phyloP scores from a whole-genome alignment of 164 flowering plant species.

The Cinnamomum micranthum region DNA sequence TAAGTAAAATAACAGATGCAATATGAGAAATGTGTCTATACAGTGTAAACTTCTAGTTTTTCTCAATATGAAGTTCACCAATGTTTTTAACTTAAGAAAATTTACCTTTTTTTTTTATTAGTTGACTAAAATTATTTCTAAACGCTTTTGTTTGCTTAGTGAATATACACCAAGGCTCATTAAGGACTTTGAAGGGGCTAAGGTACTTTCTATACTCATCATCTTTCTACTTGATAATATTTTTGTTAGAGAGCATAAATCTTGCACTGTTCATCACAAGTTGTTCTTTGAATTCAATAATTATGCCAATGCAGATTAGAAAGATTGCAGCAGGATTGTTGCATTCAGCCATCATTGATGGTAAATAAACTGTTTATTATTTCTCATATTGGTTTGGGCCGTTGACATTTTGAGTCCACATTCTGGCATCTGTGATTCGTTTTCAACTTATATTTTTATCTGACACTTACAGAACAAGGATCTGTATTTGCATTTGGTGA shows the following conservation, averaged over 20 bases:
- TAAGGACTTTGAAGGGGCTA: conserved; percentile 66
- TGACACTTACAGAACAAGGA: conserved; percentile 62
- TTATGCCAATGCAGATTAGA: conserved; percentile 44
- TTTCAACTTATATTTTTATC: neutral
- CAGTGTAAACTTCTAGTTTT: neutral
- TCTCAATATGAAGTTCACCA: neutral
- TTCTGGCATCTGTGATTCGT: neutral
- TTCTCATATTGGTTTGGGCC: neutral
- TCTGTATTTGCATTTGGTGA: conserved; percentile 78
- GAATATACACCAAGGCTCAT: conserved; percentile 91
- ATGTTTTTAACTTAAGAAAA: neutral
- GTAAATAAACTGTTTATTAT: conserved; percentile 28
- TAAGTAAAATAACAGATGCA: neutral
- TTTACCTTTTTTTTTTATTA: neutral
- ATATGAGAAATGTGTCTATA: neutral
- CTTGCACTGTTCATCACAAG: neutral
- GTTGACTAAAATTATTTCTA: neutral
- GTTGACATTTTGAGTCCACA: neutral
- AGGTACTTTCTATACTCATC: conserved; percentile 45
- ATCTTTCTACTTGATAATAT: conserved; percentile 5
- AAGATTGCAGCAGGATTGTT: conserved; percentile 78
- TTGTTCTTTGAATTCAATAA: conserved; percentile 2
- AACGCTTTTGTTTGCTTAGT: conserved; percentile 40
- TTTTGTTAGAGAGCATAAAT: neutral
- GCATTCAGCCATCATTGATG: conserved; percentile 84